phyloP scores from a whole-genome alignment of 176 grass and related monocot species.

The Triticum monococcum region DNA sequence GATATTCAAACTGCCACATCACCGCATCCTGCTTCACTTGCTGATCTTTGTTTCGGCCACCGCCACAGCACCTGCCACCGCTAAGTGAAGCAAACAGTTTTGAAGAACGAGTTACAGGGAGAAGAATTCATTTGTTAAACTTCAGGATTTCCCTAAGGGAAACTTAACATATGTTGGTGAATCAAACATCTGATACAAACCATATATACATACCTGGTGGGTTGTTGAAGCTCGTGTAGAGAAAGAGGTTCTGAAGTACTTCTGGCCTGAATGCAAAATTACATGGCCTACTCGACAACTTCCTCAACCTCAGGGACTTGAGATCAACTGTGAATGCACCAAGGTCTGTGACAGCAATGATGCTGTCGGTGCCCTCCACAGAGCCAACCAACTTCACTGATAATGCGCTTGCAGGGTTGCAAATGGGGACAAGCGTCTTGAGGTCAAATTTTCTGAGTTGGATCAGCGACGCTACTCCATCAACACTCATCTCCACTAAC shows the following conservation, averaged over 20 bases:
- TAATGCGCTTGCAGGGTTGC: too few relatives aligned
- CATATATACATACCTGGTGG: neutral
- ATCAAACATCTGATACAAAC: neutral
- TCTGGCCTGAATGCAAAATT: rapidly evolving
- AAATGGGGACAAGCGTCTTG: neutral
- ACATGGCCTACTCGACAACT: neutral
- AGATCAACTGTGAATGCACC: neutral
- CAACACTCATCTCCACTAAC: neutral
- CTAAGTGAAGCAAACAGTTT: neutral
- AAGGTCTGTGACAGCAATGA: neutral
- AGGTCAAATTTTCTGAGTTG: neutral
- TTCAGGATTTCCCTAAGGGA: neutral
- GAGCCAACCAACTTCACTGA: neutral
- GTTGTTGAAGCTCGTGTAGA: neutral
- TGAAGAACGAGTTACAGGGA: neutral
- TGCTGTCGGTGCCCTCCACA: neutral
- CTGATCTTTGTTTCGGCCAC: neutral
- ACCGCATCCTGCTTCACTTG: neutral
- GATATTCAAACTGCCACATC: neutral
- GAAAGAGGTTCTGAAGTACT: neutral
- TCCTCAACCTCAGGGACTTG: neutral
- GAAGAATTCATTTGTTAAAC: neutral
- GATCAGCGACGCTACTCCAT: neutral
- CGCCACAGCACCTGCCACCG: neutral
- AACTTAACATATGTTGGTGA: neutral